Base-by-base conservation (phyloP, 805 yeast genomes). In the Lachancea nothofagi region DNA sequence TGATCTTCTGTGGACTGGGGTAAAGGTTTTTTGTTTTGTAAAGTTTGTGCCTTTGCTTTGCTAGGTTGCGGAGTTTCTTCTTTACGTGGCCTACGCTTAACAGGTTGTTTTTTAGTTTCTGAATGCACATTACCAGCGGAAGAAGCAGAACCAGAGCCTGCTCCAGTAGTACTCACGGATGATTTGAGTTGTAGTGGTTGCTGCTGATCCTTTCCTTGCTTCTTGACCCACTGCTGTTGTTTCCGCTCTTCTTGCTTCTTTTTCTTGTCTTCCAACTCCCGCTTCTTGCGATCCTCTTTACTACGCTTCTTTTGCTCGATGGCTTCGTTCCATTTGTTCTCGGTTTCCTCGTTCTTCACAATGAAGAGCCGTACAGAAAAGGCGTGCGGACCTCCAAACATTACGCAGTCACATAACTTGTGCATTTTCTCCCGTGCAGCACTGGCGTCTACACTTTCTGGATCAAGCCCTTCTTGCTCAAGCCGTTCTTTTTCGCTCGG, bases 341-440 rank as follows among this genome's bases (percentile, higher is more conserved):
- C 86, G 18, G 74, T 69, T 28, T 77, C 74, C 28, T 86, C 95
- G 51, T 88, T 95, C 52, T 85, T 84, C 38, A 87, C 74, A n/a
- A 87, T 80, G 61, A 84, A 93, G 23, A 93, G 61, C 44, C 94
- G 67, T 2, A 83, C 72, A 28, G 80, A 86, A 62, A 86, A 86
- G 0, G 67, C 61, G 61, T 90, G 98, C 0, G 96, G 96, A 0
- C 97, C 97, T 17, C 83, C 70, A 8, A 70, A 67, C 63, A 88
- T 62, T 1, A 67, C 64, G 44, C 89, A 78, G 49, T 89, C 96
- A 49, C 90, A 77, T 41, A 93, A 65, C 56, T 87, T 88, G 44
- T 87, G 81, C 96, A 89, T 88, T 41, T 79, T 79, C 47, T 90
- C 97, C 51, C 94, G 67, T 4, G 84, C 81, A 56, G 46, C 46